phyloP scores from a whole-genome alignment of 2,329 filamentous ascomycete species.

The Calycina herbarum region DNA sequence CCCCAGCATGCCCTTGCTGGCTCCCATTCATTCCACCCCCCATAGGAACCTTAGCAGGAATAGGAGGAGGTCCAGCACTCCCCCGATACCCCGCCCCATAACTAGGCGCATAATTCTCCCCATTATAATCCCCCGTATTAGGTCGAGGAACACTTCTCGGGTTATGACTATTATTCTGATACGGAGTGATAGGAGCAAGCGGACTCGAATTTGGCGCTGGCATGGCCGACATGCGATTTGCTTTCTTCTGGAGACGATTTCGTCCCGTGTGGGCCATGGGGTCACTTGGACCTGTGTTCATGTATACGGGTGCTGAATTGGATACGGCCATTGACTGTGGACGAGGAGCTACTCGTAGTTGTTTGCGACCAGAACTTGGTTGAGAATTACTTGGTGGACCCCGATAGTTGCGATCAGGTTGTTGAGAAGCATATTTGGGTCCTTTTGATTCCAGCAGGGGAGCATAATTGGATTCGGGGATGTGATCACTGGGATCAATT shows the following conservation, averaged over 20 bases:
- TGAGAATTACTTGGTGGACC: conserved; percentile 54
- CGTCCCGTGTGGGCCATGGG: conserved; percentile 46
- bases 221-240: conserved; percentile 34
- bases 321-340: conserved; percentile 47
- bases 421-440: conserved; percentile 41
- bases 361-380: conserved; percentile 51
- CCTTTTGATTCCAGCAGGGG: conserved; percentile 48
- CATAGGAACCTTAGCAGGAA: conserved; percentile 71
- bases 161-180: conserved; percentile 33
- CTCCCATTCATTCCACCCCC: conserved; percentile 45
- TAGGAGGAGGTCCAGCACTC: conserved; percentile 51
- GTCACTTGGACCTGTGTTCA: conserved; percentile 38
- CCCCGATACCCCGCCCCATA: conserved; percentile 37
- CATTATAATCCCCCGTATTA: conserved; percentile 31
- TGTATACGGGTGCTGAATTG: conserved; percentile 24
- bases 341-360: conserved; percentile 51
- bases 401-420: conserved; percentile 40
- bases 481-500: conserved; percentile 77
- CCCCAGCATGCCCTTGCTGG: conserved; percentile 28
- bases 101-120: conserved; percentile 32
- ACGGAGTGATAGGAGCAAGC: conserved; percentile 32
- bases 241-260: conserved; percentile 66
- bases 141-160: conserved; percentile 30
- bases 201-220: conserved; percentile 33
- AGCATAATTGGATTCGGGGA: conserved; percentile 56